Base-by-base conservation (phyloP, 345 rosid genomes). In the Citrus australasica region DNA sequence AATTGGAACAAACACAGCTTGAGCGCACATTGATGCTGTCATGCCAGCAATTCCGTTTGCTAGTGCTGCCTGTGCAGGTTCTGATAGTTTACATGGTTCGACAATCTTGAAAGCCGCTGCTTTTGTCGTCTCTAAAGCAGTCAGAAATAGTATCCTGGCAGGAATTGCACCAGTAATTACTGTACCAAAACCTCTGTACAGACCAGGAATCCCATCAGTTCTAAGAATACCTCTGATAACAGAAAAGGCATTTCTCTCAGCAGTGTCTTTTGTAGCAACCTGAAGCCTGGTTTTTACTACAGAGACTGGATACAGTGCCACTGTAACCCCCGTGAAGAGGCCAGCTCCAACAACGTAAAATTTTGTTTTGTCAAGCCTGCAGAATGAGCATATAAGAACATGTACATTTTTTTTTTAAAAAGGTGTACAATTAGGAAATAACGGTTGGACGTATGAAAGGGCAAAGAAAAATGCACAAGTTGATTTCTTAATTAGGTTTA, bases 1-100 rank as follows among this genome's bases (percentile, higher is more conserved):
- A 37, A 97, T 86, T 21, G 99, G 99, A 82, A 94, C 97, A 87
- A 92, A 97, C 46, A 97, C 98, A 33, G 89, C 92, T 80, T 94
- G 98, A 32, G 99, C 85, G 83, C 83, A 90, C 25, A 94, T 89
- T 16, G 99, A 90, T 30, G 95, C 94, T 2, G 92, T 82, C 99
- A 94, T 90, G 83, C 99, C 99, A 51, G 95, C 99, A 80, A 90
- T 80, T 48, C 98, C 99, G 79, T 97, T 97, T 6, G 98, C 99
- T 67, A 94, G 37, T 71, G 99, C 99, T 1, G 98, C 98, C 82
- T 94, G 87, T 22, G 93, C 83, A 76, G 98, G 89, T 84, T 97
- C 99, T 61, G 90, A 86, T 14, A 90, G 76, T 48, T 86, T 81
- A 53, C 88, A 81, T 40, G 91, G 93, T 74, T 92, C 92, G 69